Evolutionary conservation across 2,329 filamentous ascomycete genomes (phyloP).

Genomic region (Ascochyta lentis): DNA sequence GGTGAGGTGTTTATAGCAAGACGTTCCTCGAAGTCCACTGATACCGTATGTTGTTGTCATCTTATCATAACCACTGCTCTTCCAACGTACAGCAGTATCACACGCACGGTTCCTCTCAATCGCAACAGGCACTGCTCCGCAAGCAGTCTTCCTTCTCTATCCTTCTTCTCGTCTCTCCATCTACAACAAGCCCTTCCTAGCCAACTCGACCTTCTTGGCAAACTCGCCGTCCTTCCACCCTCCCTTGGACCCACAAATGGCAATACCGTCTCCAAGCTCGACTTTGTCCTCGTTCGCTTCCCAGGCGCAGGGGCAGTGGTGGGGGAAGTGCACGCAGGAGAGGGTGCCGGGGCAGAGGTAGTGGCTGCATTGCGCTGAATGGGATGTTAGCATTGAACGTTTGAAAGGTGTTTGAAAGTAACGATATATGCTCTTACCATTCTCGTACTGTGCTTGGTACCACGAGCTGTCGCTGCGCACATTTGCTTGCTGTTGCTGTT

Average conservation of each 20-base stretch:
- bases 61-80: too few relatives aligned
- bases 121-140: too few relatives aligned
- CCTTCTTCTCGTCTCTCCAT: not conserved
- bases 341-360: conserved; percentile 95
- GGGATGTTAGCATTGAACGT: not conserved
- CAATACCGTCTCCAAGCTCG: conserved; percentile 74
- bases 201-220: conserved; percentile 77
- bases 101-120: too few relatives aligned
- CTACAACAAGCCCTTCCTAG: conserved; percentile 76
- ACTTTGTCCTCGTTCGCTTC: conserved; percentile 68
- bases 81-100: too few relatives aligned
- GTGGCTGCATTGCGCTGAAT: conserved; percentile 80
- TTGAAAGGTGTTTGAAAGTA: not conserved
- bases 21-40: too few relatives aligned
- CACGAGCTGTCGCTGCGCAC: conserved; percentile 81
- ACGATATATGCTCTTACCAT: conserved; percentile 57
- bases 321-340: conserved; percentile 93
- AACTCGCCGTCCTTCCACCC: conserved; percentile 76
- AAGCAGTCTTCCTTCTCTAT: too few relatives aligned
- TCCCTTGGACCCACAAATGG: conserved; percentile 76
- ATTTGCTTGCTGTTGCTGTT: conserved; percentile 72
- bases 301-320: conserved; percentile 95
- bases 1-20: too few relatives aligned
- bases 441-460: conserved; percentile 75
- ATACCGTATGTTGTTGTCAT: too few relatives aligned